Evolutionary conservation across 768 basidiomycete genomes (phyloP), one percentile per base, ranked within the genome.

Genomic region (Porphyrellus cyaneotinctus): DNA sequence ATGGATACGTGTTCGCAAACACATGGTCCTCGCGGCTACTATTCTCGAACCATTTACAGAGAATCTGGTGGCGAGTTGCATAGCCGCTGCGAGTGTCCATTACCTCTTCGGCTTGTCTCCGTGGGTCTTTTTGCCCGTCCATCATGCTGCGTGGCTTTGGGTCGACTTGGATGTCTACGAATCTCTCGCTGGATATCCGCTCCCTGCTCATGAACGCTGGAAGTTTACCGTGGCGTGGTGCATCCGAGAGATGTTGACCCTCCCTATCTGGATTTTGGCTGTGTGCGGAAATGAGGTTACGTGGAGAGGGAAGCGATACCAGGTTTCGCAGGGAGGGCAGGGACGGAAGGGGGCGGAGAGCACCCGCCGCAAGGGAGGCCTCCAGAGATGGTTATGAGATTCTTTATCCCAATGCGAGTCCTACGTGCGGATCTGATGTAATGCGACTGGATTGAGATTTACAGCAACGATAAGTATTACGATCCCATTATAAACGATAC

Each of bases 1-100:
- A 3, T 99, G 97, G 97, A 92, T 99, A 63, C 84, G 97, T 39
- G 95, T 98, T 30, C 83, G 97, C 47, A 97, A 95, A 69, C 85
- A 84, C 62, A 98, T 98, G 93, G 87, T 91, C 9, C 67, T 91
- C 37, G 75, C 80, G 10, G 95, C 94, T 17, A 97, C 94, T 1
- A 50, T 97, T 48, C 60, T 90, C 18, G 97, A 99, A 68, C 97
- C 97, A 2, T 84, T 97, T 66, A 97, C 94, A 17, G 97, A 99
- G 71, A 85, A 83, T 39, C 68, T 97, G 36, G 69, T 92, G 24
- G 74, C 86, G 30, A 85, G 88, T 30, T 52, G 79, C 24, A 78
- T 95, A 51, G 83, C 82, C 20, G 76, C 81, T 24, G 70, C 77
- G 47, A 81, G 85, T 51, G 62, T 83, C 45, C 64, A 67, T 26